Conservation (phyloP, 495 filamentous ascomycete genomes). For the Neurospora sp. region DNA sequence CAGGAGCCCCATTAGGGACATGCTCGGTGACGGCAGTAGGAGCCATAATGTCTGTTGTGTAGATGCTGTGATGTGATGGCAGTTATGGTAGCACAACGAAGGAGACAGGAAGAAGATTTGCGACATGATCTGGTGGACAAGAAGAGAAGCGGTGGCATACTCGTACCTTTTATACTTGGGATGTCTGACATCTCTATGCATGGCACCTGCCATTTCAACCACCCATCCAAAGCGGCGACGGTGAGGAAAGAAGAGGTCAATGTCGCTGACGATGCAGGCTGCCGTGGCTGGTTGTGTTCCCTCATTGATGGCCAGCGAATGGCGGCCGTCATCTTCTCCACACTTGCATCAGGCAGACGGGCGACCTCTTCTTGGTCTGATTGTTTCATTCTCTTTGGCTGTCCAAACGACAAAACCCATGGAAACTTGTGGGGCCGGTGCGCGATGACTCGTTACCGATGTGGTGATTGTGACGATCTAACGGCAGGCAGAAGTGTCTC, state of each 20-base stretch:
- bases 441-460: background rate
- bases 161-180: background rate
- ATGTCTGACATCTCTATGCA: background rate
- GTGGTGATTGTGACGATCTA: background rate
- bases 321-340: background rate
- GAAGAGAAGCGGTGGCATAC: background rate
- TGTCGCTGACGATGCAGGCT: background rate
- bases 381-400: background rate
- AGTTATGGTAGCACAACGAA: background rate
- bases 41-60: background rate
- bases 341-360: background rate
- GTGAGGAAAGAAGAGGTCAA: background rate
- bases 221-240: background rate
- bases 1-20: background rate
- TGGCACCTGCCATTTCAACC: background rate
- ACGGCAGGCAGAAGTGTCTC: background rate
- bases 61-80: background rate
- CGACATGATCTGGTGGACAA: background rate
- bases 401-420: background rate
- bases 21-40: background rate
- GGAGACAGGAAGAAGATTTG: background rate
- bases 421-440: background rate
- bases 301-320: background rate
- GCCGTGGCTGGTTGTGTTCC: background rate
- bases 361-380: background rate